Evolutionary conservation across 108 stramenopile species (phyloP).

Genomic region (Nitzschia inconspicua): DNA sequence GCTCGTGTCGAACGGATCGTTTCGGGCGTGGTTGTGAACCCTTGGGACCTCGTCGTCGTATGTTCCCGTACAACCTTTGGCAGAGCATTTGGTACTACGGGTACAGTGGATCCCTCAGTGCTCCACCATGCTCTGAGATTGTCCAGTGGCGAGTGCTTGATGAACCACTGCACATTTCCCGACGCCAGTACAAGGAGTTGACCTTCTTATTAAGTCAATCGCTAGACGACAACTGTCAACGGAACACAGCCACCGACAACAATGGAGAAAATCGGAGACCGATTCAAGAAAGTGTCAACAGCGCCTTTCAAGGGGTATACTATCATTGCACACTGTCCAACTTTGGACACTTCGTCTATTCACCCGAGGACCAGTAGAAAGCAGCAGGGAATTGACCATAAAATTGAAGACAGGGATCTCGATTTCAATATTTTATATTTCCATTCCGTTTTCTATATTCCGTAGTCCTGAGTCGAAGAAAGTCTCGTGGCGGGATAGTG

Average conservation of each 20-base stretch:
- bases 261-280: slow-evolving; percentile 32
- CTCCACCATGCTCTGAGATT: slow-evolving; percentile 56
- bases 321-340: slow-evolving; percentile 24
- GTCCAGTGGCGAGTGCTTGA: slow-evolving; percentile 56
- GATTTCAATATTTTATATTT: no score
- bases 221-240: slow-evolving; percentile 9
- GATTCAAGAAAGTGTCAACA: background rate
- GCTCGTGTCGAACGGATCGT: slow-evolving; percentile 2
- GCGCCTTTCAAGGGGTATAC: slow-evolving; percentile 3
- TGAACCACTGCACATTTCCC: slow-evolving; percentile 31
- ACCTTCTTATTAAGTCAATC: slow-evolving; percentile 12
- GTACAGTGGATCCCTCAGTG: slow-evolving; percentile 48
- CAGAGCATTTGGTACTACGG: slow-evolving; percentile 45
- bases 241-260: slow-evolving; percentile 1
- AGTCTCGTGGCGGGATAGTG: no score
- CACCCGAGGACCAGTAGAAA: slow-evolving; percentile 23
- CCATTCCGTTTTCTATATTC: no score
- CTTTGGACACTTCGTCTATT: slow-evolving; percentile 19
- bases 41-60: slow-evolving; percentile 12
- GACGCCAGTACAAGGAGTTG: slow-evolving; percentile 31
- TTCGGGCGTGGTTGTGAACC: slow-evolving; percentile 9
- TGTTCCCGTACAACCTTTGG: slow-evolving; percentile 34
- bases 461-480: no score
- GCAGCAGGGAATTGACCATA: no score
- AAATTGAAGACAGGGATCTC: no score